Percentiles rank a stretch among this genome's conserved stretches.
phyloP scores from a whole-genome alignment of 805 yeast genomes.

The Ogataea parapolymorpha region DNA sequence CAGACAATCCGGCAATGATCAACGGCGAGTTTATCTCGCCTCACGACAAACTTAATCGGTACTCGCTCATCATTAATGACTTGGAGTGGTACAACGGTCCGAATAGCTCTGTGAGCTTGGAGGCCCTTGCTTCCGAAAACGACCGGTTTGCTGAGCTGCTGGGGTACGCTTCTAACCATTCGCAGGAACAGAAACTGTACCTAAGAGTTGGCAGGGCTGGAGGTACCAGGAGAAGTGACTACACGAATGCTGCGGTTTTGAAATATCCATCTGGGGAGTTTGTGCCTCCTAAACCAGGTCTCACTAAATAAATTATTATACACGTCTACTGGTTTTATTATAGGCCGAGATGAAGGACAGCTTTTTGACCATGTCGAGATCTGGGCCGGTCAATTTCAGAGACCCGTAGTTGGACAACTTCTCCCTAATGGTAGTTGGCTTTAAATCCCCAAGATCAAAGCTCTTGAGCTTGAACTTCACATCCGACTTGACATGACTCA shows the following conservation, averaged over 20 bases:
- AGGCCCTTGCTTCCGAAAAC: conserved; percentile 32
- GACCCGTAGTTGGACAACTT: conserved; percentile 44
- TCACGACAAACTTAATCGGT: conserved; percentile 41
- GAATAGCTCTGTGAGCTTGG: conserved; percentile 42
- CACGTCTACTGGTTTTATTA: conserved; percentile 1
- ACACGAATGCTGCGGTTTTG: conserved; percentile 58
- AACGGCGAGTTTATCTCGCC: conserved; percentile 27
- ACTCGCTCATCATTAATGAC: conserved; percentile 73
- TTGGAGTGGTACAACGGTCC: conserved; percentile 68
- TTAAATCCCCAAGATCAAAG: conserved; percentile 16
- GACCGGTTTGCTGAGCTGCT: conserved; percentile 30
- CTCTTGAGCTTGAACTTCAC: conserved; percentile 22
- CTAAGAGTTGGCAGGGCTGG: conserved; percentile 50
- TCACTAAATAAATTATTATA: conserved; percentile 13
- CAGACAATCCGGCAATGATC: conserved; percentile 17
- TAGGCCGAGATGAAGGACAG: conserved; percentile 35
- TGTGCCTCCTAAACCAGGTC: conserved; percentile 11
- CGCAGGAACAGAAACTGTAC: conserved; percentile 41
- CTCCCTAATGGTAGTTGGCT: conserved; percentile 21
- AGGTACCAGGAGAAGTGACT: conserved; percentile 47
- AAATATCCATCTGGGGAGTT: conserved; percentile 61
- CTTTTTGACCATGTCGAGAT: conserved; percentile 43
- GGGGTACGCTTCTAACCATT: conserved; percentile 29
- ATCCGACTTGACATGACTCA: conserved; percentile 13
- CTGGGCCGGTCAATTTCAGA: conserved; percentile 45